A percentile compares a stretch with the other conserved stretches of the same genome.
phyloP scores from a whole-genome alignment of 192 early-diverging fungal species.

The Diversispora eburnea region DNA sequence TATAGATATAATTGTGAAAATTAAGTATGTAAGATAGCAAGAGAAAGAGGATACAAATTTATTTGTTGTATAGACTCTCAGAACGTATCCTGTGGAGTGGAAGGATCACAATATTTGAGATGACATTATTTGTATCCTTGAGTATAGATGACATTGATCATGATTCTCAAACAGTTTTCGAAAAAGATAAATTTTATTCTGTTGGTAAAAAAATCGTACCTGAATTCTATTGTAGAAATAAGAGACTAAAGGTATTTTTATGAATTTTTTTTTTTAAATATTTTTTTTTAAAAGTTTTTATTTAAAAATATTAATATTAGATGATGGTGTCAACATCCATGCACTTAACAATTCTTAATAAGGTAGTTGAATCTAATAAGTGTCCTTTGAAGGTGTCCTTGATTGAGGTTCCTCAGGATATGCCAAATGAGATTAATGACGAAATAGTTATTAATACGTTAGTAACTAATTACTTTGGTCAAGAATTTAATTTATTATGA shows the following conservation, averaged over 20 bases:
- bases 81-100: no score
- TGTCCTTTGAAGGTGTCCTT: not conserved
- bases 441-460: not conserved
- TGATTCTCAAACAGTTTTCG: not conserved
- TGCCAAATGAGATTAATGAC: not conserved
- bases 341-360: not conserved
- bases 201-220: not conserved
- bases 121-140: not conserved
- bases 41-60: no score
- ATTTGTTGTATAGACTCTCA: no score
- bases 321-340: not conserved
- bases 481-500: not conserved
- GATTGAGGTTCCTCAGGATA: not conserved
- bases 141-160: not conserved
- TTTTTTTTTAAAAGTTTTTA: no score
- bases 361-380: not conserved
- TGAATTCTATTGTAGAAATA: not conserved
- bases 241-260: not conserved
- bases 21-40: no score
- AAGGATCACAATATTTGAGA: not conserved
- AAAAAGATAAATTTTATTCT: not conserved
- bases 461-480: not conserved
- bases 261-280: not conserved
- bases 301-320: not conserved
- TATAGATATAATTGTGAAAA: no score